Evolutionary conservation across 2,329 filamentous ascomycete species (phyloP), one percentile per base, ranked within the genome.

Genomic region (Diplodia scrobiculata): DNA sequence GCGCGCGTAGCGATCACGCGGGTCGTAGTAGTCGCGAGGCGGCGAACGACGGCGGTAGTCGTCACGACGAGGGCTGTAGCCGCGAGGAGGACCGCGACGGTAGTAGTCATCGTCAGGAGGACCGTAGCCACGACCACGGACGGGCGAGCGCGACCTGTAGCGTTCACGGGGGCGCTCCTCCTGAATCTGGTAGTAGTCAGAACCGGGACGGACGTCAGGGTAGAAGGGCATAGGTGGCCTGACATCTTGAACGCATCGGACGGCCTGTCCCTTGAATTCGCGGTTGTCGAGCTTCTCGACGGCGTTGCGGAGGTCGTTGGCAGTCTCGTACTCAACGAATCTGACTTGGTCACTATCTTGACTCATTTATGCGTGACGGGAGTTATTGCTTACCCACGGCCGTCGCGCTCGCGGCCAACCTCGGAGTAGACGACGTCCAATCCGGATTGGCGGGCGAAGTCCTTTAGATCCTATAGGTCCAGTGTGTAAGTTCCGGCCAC

Each of bases 361-460:
- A 21, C 19, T 55, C 36, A 11, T 19, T 21, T n/a, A 21, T 19
- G 38, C 62, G 45, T 11, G 27, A n/a, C 2, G 3, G 41, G 2
- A 25, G 34, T 27, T 2, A 14, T 48, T 47, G 36, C 90, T 80
- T 80, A 97, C 92, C 94, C 94, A 86, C 91, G 91, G 71, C 92
- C 92, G 78, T 96, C 92, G 71, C 90, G 90, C 77, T 96, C 93
- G 74, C 94, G 92, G 73, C 89, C 90, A 68, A 96, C 96, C 82
- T 99, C 95, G 71, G 93, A 97, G 79, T 97, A 99, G 75, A 99
- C 95, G 71, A 99, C 95, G 79, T 98, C 95, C 79, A 97, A 87
- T 80, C 92, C 92, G 79, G 94, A 96, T 80, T 96, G 91, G 77
- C 95, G 92, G 69, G 95, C 95, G 81, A 99, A 99, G 80, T 99